Conservation (phyloP, 192 early-diverging fungal species). For the Coemansia guatemalensis region DNA sequence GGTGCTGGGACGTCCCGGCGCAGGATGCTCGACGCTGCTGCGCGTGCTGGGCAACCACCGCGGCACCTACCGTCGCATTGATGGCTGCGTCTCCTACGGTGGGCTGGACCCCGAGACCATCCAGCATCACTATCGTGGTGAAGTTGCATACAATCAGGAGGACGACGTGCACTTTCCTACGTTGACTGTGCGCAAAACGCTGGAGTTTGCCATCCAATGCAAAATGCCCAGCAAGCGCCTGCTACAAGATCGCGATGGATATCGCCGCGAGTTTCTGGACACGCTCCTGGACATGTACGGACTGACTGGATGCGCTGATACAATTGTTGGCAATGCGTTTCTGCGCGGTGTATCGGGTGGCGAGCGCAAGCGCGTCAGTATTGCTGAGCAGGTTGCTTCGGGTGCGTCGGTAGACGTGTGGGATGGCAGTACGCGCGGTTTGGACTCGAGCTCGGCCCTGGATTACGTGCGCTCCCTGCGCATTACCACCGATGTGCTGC, state of each 20-base stretch:
- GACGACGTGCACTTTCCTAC: conserved; percentile 78
- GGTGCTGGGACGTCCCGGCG: conserved; percentile 67
- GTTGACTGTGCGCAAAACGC: conserved; percentile 76
- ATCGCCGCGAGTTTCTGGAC: conserved; percentile 56
- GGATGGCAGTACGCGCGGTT: conserved; percentile 72
- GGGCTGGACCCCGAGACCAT: conserved; percentile 65
- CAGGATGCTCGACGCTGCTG: conserved; percentile 68
- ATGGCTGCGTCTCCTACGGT: conserved; percentile 64
- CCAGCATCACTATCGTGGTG: conserved; percentile 62
- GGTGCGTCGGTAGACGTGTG: conserved; percentile 62
- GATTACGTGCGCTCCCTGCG: conserved; percentile 77
- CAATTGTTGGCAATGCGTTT: conserved; percentile 69
- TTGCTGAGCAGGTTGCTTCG: conserved; percentile 73
- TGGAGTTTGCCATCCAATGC: conserved; percentile 74
- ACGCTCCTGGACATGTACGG: conserved; percentile 58
- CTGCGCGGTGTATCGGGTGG: conserved; percentile 80
- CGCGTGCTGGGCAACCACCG: conserved; percentile 63
- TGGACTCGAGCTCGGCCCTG: conserved; percentile 79
- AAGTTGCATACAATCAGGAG: conserved; percentile 80
- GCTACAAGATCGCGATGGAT: conserved; percentile 63
- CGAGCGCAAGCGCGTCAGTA: conserved; percentile 75
- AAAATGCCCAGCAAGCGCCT: conserved; percentile 68
- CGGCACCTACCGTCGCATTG: conserved; percentile 55
- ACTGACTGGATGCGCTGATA: conserved; percentile 51
- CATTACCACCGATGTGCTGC: conserved; percentile 67